A percentile compares a stretch with the other conserved stretches of the same genome.
These are phyloP conservation scores for Rossbeevera mucosa DNA, from an alignment of 768 basidiomycete genomes.

Conservation along the genomic window DNA sequence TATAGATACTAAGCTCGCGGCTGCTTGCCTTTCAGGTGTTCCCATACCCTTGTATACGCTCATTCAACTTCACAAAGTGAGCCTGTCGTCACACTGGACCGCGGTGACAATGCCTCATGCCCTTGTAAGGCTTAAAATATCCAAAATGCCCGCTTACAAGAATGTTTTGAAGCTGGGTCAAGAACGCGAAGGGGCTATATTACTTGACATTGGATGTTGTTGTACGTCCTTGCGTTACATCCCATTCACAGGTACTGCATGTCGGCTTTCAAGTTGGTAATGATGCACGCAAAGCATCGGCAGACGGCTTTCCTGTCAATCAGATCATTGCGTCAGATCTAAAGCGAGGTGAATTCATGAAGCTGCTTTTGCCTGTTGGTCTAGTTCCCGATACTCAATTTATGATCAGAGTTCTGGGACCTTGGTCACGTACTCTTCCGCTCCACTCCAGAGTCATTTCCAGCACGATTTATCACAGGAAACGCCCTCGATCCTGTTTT, in stretches of 20 bases:
- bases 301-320: slow-evolving; percentile 38
- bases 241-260: not conserved
- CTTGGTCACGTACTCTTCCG: slow-evolving; percentile 16
- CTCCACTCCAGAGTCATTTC: slow-evolving; percentile 47
- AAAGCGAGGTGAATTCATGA: slow-evolving; percentile 34
- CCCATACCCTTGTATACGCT: slow-evolving; percentile 23
- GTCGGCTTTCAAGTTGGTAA: slow-evolving; percentile 34
- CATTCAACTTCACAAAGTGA: slow-evolving; percentile 18
- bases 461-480: slow-evolving; percentile 51
- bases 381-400: not conserved
- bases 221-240: slow-evolving; percentile 3
- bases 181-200: slow-evolving; percentile 33
- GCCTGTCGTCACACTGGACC: not conserved
- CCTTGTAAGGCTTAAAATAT: slow-evolving; percentile 20
- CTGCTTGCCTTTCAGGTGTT: slow-evolving; percentile 13
- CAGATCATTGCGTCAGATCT: slow-evolving; percentile 40
- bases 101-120: not conserved
- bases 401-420: slow-evolving; percentile 50
- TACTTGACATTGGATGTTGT: slow-evolving; percentile 33
- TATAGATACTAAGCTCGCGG: not conserved
- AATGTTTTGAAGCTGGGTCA: slow-evolving; percentile 33
- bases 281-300: slow-evolving; percentile 36
- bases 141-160: slow-evolving; percentile 18
- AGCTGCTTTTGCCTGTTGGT: not conserved
- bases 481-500: slow-evolving; percentile 47